Evolutionary conservation across 2,329 filamentous ascomycete genomes (phyloP), one percentile per base, ranked within the genome.

Genomic region (Amphichorda felina): DNA sequence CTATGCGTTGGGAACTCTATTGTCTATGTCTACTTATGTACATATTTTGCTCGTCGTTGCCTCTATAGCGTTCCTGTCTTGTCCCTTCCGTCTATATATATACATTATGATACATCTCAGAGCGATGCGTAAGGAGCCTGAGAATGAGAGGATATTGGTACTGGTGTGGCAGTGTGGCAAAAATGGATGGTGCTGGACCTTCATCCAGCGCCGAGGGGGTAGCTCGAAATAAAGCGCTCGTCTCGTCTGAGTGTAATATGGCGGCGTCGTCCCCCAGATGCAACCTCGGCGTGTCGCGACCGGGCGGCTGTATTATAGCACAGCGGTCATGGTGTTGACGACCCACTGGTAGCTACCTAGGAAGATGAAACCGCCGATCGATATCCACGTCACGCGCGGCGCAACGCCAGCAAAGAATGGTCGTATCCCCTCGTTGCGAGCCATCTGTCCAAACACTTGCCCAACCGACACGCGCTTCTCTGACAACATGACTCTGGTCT

Each of bases 401-500:
- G 82, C 87, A 31, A 79, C 70, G 1, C 82, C 83, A 2, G 78
- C 73, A 48, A 88, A 86, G 56, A 88, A 86, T 0, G 79, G 78
- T 41, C 68, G 60, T 5, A 74, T 54, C 2, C 83, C 82, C 41
- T 76, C 71, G 37, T 79, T 70, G 33, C 59, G 61, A 50, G 78
- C 62, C 39, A 95, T 82, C 15, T 67, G 61, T 35, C 62, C 64
- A 42, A 89, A 63, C 41, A 94, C 66, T 4, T 57, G 55, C 24
- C 61, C 54, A 43, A 76, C 69, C 10, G 66, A 71, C 54, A 72
- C 73, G 46, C 66, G 74, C 64, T 79, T 74, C 49, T 75, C 71
- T 11, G 83, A 81, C 46, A 98, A 65, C 91, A 98, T 98, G 59
- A 96, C 80, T 43, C 91, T 69, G 44, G 91, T 98, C 75, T 98